phyloP scores from a whole-genome alignment of 164 flowering plant genomes.

The Platanus orientalis region DNA sequence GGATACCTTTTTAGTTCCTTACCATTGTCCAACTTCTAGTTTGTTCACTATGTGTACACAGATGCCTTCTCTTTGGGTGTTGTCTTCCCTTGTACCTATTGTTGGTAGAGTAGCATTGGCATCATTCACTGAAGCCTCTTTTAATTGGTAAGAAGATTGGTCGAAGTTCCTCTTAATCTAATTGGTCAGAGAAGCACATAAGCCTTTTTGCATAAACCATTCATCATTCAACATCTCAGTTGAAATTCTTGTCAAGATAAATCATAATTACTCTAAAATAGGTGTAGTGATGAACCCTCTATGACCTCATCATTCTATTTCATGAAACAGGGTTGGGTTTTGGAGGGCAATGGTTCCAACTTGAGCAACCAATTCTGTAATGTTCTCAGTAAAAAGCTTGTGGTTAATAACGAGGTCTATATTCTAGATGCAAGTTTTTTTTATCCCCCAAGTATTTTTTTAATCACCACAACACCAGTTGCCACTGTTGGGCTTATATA shows the following conservation, averaged over 20 bases:
- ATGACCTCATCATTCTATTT: not conserved
- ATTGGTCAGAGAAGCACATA: not conserved
- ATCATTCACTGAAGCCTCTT: slow-evolving; percentile 86
- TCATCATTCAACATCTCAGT: not conserved
- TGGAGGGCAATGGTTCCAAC: slow-evolving; percentile 99
- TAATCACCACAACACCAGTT: not conserved
- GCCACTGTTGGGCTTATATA: not conserved
- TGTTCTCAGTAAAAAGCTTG: slow-evolving; percentile 90
- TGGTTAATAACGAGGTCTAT: slow-evolving; percentile 83
- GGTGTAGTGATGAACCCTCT: not conserved
- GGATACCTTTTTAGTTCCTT: no score
- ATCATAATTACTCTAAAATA: not conserved
- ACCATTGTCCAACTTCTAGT: no score
- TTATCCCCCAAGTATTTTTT: not conserved
- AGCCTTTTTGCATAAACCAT: not conserved
- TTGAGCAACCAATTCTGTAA: slow-evolving; percentile 86
- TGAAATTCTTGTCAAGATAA: not conserved
- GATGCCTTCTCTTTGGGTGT: slow-evolving; percentile 80
- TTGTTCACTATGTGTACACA: slow-evolving; percentile 19
- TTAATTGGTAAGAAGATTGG: slow-evolving; percentile 60
- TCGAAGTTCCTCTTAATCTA: not conserved
- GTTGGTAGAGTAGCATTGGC: slow-evolving; percentile 97
- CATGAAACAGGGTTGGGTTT: slow-evolving; percentile 72
- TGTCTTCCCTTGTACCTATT: slow-evolving; percentile 78
- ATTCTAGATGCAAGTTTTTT: not conserved